Percentiles rank a stretch among this genome's conserved stretches.
These are phyloP conservation scores for Serendipita sp. DNA, from an alignment of 768 basidiomycete species.

Conservation along the genomic window DNA sequence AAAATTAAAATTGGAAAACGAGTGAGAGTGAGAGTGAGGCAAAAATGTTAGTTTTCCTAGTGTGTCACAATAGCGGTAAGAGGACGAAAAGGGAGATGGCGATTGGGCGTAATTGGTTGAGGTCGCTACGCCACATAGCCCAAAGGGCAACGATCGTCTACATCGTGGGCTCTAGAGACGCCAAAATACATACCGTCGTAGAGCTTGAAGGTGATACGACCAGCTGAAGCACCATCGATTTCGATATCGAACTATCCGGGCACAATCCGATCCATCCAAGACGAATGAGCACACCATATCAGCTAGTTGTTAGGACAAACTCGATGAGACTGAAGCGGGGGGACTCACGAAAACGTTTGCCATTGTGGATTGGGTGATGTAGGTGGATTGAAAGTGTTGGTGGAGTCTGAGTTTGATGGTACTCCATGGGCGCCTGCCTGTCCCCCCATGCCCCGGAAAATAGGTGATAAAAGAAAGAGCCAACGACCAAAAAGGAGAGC, in stretches of 20 bases:
- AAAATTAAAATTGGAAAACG: too few relatives aligned
- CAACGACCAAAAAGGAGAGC: neutral
- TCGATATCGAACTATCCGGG: conserved; percentile 22
- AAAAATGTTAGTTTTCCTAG: too few relatives aligned
- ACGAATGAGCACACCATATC: neutral
- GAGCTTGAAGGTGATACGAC: conserved; percentile 63
- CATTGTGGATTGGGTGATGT: neutral
- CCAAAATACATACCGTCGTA: conserved; percentile 42
- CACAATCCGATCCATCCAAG: neutral
- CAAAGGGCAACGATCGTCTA: neutral
- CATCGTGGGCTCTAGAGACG: neutral
- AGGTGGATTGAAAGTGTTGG: neutral
- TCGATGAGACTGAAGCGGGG: neutral
- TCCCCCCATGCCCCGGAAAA: too few relatives aligned
- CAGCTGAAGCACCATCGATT: conserved; percentile 21
- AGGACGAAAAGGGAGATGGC: too few relatives aligned
- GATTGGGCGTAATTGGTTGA: neutral
- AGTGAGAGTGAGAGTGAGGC: too few relatives aligned
- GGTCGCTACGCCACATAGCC: neutral
- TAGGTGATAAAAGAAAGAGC: too few relatives aligned
- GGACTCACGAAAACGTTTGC: neutral
- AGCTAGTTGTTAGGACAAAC: neutral
- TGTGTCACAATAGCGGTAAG: too few relatives aligned
- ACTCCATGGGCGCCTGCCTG: too few relatives aligned
- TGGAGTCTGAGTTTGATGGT: neutral